These are phyloP conservation scores for Epichloe brachyelytri DNA, from an alignment of 2,329 filamentous ascomycete species.

Conservation along the genomic window DNA sequence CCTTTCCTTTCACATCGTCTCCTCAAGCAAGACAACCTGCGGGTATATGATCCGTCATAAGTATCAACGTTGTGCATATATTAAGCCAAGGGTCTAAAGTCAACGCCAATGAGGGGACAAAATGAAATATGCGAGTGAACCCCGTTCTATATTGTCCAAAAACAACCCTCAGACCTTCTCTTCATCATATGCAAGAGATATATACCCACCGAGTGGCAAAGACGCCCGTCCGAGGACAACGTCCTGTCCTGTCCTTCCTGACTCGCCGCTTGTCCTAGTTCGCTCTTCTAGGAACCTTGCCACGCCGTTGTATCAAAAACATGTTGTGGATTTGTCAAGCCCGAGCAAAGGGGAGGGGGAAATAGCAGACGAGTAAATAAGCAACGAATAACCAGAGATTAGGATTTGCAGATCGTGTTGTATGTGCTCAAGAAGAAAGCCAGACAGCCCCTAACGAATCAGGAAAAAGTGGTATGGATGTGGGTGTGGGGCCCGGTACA, in stretches of 20 bases:
- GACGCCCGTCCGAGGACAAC: neutral
- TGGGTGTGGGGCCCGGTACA: neutral
- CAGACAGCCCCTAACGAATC: neutral
- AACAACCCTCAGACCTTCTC: neutral
- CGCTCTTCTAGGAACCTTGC: neutral
- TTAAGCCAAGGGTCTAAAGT: neutral
- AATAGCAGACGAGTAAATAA: neutral
- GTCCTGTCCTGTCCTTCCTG: neutral
- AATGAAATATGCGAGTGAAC: neutral
- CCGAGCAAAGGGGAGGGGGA: neutral
- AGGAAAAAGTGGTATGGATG: neutral
- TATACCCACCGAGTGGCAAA: neutral
- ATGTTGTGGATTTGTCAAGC: neutral
- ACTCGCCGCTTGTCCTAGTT: neutral
- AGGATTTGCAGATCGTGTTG: neutral
- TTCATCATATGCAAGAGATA: neutral
- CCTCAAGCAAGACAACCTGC: neutral
- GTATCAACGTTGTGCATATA: conserved; percentile 1
- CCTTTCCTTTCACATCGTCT: neutral
- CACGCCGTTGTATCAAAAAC: conserved; percentile 2
- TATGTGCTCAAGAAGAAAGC: neutral
- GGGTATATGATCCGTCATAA: too few relatives aligned
- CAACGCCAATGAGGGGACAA: neutral
- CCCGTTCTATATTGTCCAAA: neutral
- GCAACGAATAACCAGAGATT: neutral